Evolutionary conservation across 2,329 filamentous ascomycete genomes (phyloP).

Genomic region (Claviceps lovelessii): DNA sequence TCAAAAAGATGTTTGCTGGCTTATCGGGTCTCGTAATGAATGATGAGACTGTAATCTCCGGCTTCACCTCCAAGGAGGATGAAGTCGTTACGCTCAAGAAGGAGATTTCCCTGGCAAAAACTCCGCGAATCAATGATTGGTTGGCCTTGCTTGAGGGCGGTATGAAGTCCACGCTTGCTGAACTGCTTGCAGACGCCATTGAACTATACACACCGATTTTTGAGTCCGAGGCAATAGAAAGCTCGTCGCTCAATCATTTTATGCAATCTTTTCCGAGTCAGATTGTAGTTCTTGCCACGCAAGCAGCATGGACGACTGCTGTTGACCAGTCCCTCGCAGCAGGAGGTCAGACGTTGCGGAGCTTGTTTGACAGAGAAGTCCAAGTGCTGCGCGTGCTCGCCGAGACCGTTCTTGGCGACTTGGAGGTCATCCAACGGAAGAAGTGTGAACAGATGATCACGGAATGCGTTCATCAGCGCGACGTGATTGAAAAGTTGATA

Average conservation of each 20-base stretch:
- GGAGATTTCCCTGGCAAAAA: conserved; percentile 83
- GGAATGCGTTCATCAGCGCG: conserved; percentile 94
- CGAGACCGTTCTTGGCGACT: conserved; percentile 74
- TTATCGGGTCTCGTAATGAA: conserved; percentile 77
- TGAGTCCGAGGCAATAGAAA: conserved; percentile 54
- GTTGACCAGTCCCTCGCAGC: conserved; percentile 64
- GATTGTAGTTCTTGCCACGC: conserved; percentile 85
- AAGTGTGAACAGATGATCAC: conserved; percentile 98
- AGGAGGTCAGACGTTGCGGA: conserved; percentile 54
- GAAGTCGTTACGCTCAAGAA: conserved; percentile 79
- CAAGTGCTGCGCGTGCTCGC: conserved; percentile 76
- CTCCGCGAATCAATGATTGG: conserved; percentile 97
- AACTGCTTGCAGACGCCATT: conserved; percentile 75
- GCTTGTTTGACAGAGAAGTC: conserved; percentile 68
- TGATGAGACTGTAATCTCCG: conserved; percentile 76
- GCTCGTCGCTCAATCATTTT: conserved; percentile 59
- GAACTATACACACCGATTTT: conserved; percentile 71
- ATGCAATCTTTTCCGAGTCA: conserved; percentile 79
- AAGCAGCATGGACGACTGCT: conserved; percentile 82
- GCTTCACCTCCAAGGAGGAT: conserved; percentile 89
- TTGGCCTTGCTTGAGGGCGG: conserved; percentile 79
- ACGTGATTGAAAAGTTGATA: conserved; percentile 77
- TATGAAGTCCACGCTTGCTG: conserved; percentile 89
- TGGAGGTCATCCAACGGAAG: conserved; percentile 76
- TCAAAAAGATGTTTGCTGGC: conserved; percentile 99